Percentiles rank a stretch among this genome's conserved stretches.
phyloP scores from a whole-genome alignment of 1,284 basidiomycete species.

The Erythrobasidium hasegawianum region DNA sequence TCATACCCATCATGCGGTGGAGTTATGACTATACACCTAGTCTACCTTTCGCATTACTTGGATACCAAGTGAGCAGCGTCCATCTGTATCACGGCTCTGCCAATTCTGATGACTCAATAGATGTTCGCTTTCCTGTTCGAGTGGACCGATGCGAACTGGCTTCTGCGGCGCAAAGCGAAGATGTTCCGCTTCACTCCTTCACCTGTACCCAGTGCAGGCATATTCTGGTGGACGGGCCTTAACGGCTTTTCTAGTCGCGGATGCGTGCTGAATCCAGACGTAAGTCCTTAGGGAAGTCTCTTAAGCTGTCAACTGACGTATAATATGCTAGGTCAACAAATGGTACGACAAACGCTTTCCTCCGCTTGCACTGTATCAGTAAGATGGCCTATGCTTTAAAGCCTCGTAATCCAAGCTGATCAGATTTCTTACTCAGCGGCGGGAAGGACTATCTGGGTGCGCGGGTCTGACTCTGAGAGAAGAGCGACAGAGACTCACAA shows the following conservation, averaged over 20 bases:
- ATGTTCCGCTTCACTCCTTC: conserved; percentile 64
- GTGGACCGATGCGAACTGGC: conserved; percentile 64
- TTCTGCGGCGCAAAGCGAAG: conserved; percentile 58
- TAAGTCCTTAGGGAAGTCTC: conserved; percentile 43
- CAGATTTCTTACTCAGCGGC: conserved; percentile 37
- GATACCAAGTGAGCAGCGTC: conserved; percentile 48
- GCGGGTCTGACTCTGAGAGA: too few species aligned
- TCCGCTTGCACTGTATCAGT: conserved; percentile 57
- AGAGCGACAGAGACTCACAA: too few species aligned
- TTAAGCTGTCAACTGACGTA: not conserved
- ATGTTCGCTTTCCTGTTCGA: conserved; percentile 62
- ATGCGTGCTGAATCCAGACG: conserved; percentile 56
- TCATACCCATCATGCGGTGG: conserved; percentile 60
- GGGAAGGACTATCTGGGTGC: conserved; percentile 53
- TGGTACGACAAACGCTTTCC: conserved; percentile 60
- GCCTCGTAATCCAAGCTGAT: not conserved
- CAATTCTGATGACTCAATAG: too few species aligned
- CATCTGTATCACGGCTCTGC: too few species aligned
- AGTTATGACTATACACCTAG: conserved; percentile 59
- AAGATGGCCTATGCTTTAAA: conserved; percentile 14
- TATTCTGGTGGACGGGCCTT: conserved; percentile 58
- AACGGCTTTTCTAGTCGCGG: conserved; percentile 59
- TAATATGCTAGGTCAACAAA: conserved; percentile 43
- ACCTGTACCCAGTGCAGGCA: conserved; percentile 53
- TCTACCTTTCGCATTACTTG: conserved; percentile 50